Conservation (phyloP, 2,329 filamentous ascomycete species). For the Tolypocladium nubicola region DNA sequence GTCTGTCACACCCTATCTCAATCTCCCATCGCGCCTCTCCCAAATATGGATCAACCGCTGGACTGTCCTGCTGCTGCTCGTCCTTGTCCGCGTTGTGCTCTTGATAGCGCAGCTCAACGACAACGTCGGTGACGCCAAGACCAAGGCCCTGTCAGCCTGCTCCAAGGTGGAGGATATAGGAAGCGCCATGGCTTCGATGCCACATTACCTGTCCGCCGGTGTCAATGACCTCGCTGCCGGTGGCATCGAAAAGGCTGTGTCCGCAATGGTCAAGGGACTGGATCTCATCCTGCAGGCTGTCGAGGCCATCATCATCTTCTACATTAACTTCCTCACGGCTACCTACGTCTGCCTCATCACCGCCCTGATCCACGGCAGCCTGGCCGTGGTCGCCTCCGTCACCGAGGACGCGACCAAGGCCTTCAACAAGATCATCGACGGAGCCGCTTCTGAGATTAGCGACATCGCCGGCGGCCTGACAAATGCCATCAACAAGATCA, state of each 20-base stretch:
- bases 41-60: slow-evolving; percentile 97
- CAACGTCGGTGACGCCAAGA: slow-evolving; percentile 65
- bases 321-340: slow-evolving; percentile 82
- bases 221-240: slow-evolving; percentile 78
- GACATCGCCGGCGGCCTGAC: slow-evolving; percentile 39
- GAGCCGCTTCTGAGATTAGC: slow-evolving; percentile 50
- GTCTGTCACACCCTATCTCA: slow-evolving; percentile 81
- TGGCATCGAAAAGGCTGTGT: slow-evolving; percentile 70
- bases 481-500: slow-evolving; percentile 39
- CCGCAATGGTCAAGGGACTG: slow-evolving; percentile 69
- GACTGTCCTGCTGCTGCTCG: slow-evolving; percentile 81
- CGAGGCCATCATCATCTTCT: slow-evolving; percentile 80
- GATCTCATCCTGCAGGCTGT: slow-evolving; percentile 71
- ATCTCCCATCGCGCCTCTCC: slow-evolving; percentile 77
- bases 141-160: slow-evolving; percentile 79
- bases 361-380: slow-evolving; percentile 66
- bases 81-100: slow-evolving; percentile 72
- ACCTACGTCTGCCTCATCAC: slow-evolving; percentile 88
- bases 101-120: slow-evolving; percentile 62
- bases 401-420: slow-evolving; percentile 41
- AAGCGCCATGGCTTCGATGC: slow-evolving; percentile 96
- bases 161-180: slow-evolving; percentile 87
- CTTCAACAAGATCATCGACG: slow-evolving; percentile 39
- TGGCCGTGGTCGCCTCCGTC: slow-evolving; percentile 52
- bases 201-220: slow-evolving; percentile 81